A percentile compares a stretch with the other conserved stretches of the same genome.
These are phyloP conservation scores for Eucalyptus victrix DNA, from an alignment of 345 rosid species.

Conservation along the genomic window DNA sequence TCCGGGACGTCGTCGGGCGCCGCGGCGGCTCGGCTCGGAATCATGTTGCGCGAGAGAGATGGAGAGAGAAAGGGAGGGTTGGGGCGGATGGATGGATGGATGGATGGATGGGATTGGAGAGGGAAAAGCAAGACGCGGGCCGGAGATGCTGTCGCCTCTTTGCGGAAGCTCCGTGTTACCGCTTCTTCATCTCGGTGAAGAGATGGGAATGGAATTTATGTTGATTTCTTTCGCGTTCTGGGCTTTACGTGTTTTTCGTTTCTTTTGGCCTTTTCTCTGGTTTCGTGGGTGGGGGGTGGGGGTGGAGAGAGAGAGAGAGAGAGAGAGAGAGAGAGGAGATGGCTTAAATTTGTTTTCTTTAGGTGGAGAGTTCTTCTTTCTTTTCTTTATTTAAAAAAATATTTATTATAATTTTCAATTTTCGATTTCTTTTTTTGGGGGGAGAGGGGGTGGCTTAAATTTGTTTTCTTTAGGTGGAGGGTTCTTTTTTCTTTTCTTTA, in stretches of 20 bases:
- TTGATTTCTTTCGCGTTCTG: background rate
- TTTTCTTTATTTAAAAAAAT: background rate
- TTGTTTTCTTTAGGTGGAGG: background rate
- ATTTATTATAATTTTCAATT: no score
- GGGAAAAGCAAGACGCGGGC: background rate
- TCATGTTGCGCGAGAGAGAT: background rate
- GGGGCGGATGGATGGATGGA: background rate
- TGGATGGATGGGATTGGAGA: background rate
- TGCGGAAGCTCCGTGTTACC: background rate
- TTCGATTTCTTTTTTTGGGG: background rate
- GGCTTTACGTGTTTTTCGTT: background rate
- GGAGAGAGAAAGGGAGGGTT: background rate
- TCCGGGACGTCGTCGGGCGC: conserved; percentile 3
- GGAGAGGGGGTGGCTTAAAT: background rate
- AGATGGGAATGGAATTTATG: background rate
- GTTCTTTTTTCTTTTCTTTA: background rate
- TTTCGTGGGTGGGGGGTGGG: background rate
- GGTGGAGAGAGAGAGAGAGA: background rate
- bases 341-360: background rate
- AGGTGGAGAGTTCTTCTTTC: background rate
- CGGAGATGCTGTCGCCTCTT: background rate
- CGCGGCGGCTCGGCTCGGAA: conserved; percentile 65
- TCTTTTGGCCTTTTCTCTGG: background rate
- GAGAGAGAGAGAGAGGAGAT: background rate
- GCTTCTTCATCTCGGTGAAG: background rate